Percentiles rank a stretch among this genome's conserved stretches.
phyloP scores from a whole-genome alignment of 2,329 filamentous ascomycete species.

The Ophiognomonia clavigignenti-juglandacearum region DNA sequence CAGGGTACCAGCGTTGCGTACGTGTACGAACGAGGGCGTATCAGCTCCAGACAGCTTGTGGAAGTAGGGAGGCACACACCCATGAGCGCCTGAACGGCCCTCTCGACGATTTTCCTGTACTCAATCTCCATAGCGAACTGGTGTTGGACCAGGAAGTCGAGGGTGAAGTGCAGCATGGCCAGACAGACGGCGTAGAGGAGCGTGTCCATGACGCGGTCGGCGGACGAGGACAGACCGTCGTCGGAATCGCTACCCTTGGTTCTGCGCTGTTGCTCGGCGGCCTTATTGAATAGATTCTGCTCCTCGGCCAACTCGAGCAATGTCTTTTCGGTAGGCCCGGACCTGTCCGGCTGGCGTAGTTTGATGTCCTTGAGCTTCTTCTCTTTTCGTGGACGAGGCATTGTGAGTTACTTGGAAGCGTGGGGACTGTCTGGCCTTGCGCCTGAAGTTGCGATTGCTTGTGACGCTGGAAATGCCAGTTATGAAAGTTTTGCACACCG shows the following conservation, averaged over 20 bases:
- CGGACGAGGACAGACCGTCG: conserved; percentile 34
- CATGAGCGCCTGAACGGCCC: conserved; percentile 48
- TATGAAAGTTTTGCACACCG: no score
- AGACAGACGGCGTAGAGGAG: conserved; percentile 58
- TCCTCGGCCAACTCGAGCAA: conserved; percentile 70
- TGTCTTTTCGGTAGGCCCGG: conserved; percentile 57
- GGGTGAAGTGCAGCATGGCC: conserved; percentile 68
- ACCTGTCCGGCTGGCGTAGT: conserved; percentile 65
- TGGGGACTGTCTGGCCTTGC: neutral
- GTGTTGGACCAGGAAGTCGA: conserved; percentile 73
- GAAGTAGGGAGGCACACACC: conserved; percentile 34
- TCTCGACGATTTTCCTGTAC: conserved; percentile 50
- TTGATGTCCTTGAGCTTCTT: conserved; percentile 49
- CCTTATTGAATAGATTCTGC: conserved; percentile 50
- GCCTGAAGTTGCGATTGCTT: neutral
- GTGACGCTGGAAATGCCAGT: no score
- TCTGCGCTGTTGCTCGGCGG: conserved; percentile 35
- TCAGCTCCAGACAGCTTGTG: conserved; percentile 2
- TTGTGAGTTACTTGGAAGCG: no score
- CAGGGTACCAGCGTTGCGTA: no score
- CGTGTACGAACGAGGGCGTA: no score
- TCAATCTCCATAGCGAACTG: conserved; percentile 68
- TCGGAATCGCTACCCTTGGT: conserved; percentile 29
- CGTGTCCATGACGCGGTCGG: conserved; percentile 51
- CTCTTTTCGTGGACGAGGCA: conserved; percentile 48